These are phyloP conservation scores for Stramenopiles sp. DNA, from an alignment of 352 stramenopile species.

Conservation along the genomic window DNA sequence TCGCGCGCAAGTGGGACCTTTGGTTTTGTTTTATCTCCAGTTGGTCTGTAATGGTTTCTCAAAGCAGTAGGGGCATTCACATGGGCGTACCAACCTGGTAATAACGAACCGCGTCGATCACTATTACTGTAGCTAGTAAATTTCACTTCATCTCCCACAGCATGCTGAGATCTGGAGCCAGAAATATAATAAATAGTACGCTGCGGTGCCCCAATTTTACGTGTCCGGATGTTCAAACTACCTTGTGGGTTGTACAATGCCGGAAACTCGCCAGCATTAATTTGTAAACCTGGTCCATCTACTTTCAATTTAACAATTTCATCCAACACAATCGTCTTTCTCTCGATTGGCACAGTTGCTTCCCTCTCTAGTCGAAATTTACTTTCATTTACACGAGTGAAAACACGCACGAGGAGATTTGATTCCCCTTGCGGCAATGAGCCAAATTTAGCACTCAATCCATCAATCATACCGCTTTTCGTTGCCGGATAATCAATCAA, in stretches of 20 bases:
- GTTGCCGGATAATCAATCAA: conserved; percentile 2
- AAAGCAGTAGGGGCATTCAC: neutral
- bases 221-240: neutral
- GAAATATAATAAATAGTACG: conserved; percentile 4
- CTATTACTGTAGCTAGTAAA: conserved; percentile 1
- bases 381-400: neutral
- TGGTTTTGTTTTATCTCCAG: neutral
- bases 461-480: neutral
- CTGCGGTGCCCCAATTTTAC: neutral
- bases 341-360: neutral
- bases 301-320: neutral
- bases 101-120: neutral
- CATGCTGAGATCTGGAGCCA: neutral
- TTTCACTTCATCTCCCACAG: neutral
- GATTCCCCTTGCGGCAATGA: neutral
- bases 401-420: neutral
- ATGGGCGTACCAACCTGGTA: neutral
- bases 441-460: neutral
- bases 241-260: neutral
- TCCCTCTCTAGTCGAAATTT: neutral
- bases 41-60: neutral
- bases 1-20: neutral
- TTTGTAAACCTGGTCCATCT: neutral
- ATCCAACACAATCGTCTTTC: neutral
- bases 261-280: neutral